Conservation (phyloP, 2,329 filamentous ascomycete genomes). For the Didymella sp. region DNA sequence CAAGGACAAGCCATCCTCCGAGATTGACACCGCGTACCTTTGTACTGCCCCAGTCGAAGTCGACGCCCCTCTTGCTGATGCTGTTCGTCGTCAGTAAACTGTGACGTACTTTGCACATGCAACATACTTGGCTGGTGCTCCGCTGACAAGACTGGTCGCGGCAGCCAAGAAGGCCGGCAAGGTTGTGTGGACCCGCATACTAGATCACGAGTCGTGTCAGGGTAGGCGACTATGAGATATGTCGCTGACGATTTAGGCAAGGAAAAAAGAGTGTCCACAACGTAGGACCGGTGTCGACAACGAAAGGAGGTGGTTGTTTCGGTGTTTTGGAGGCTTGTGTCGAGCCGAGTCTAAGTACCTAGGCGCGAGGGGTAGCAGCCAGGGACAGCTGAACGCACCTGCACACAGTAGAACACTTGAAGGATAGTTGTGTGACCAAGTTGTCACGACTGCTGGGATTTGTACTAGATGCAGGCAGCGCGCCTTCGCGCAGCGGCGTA, state of each 20-base stretch:
- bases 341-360: neutral
- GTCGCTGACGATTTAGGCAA: too few relatives aligned
- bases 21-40: slow-evolving; percentile 50
- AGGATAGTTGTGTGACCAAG: neutral
- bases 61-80: slow-evolving; percentile 23
- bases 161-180: slow-evolving; percentile 23
- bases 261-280: neutral
- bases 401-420: neutral
- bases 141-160: slow-evolving; percentile 17
- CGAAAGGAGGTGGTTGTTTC: neutral
- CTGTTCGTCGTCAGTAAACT: slow-evolving; percentile 3
- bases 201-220: neutral
- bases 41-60: slow-evolving; percentile 52
- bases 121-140: slow-evolving; percentile 30
- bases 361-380: neutral
- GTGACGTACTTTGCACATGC: neutral
- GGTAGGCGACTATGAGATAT: neutral
- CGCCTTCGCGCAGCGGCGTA: neutral
- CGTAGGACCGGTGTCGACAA: neutral
- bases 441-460: neutral
- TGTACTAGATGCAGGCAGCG: neutral
- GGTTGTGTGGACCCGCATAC: slow-evolving; percentile 19
- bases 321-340: neutral
- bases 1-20: slow-evolving; percentile 46
- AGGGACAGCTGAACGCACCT: neutral